Conservation (phyloP, 352 stramenopile genomes). For the Aphanomyces cochlioides region DNA sequence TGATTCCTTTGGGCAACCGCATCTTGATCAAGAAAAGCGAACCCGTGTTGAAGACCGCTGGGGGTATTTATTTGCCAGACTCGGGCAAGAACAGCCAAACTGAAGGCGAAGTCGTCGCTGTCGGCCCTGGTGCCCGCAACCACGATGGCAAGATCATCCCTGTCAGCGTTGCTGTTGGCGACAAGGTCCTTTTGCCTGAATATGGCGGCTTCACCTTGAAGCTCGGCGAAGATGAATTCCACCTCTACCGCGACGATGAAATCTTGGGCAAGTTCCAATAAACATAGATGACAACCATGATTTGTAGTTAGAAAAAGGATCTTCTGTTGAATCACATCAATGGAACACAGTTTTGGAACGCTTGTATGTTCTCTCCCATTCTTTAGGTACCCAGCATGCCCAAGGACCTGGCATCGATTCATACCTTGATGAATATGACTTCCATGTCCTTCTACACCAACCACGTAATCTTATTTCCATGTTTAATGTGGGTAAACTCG, state of each 20-base stretch:
- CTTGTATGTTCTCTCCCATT: too few species aligned
- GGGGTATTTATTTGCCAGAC: conserved; percentile 93
- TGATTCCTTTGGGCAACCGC: conserved; percentile 94
- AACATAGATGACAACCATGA: conserved; percentile 5
- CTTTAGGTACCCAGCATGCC: too few species aligned
- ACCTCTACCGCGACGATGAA: conserved; percentile 95
- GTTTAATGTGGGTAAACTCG: too few species aligned
- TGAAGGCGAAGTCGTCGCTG: conserved; percentile 91
- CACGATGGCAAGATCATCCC: conserved; percentile 85
- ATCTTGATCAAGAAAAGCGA: conserved; percentile 92
- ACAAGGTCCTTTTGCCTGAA: conserved; percentile 95
- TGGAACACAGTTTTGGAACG: background rate
- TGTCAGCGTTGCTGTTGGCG: conserved; percentile 83
- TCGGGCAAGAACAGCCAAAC: conserved; percentile 91
- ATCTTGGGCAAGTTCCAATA: conserved; percentile 96
- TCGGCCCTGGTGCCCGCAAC: conserved; percentile 88
- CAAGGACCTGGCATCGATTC: too few species aligned
- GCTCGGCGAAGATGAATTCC: conserved; percentile 89
- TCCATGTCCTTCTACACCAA: too few species aligned
- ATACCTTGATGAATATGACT: too few species aligned
- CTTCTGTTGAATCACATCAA: background rate
- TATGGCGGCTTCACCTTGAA: conserved; percentile 94
- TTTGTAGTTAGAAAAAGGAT: background rate
- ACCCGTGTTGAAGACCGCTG: conserved; percentile 89
- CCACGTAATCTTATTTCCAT: too few species aligned